Evolutionary conservation across 306 rosid genomes (phyloP).

Genomic region (Dryas alaskensis): DNA sequence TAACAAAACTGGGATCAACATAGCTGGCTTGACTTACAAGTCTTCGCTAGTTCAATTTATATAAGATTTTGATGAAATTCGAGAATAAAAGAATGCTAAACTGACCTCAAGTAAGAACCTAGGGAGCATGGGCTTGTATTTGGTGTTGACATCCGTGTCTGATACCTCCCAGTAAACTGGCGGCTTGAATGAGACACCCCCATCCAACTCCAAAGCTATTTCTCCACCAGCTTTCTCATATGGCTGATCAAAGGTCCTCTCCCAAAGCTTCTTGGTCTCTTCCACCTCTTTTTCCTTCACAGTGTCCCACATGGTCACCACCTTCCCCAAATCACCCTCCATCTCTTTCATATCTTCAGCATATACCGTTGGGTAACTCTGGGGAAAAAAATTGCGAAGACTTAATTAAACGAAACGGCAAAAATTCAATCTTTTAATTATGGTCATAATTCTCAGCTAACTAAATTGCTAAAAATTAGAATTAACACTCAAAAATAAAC

Average conservation of each 20-base stretch:
- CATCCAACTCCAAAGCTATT: constrained; percentile 31
- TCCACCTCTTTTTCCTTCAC: constrained; percentile 51
- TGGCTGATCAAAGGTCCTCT: constrained; percentile 67
- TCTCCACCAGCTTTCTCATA: constrained; percentile 94
- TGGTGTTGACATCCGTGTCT: constrained; percentile 59
- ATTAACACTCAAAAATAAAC: neutral
- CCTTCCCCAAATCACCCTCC: constrained; percentile 54
- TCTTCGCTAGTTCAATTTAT: neutral
- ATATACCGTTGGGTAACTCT: constrained; percentile 88
- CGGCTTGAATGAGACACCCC: constrained; percentile 26
- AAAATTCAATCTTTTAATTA: neutral
- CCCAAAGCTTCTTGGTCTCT: constrained; percentile 77
- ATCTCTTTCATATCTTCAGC: constrained; percentile 67
- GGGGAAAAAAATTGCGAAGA: neutral
- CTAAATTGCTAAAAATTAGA: neutral
- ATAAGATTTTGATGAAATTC: neutral
- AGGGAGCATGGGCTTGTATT: constrained; percentile 73
- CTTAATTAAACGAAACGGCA: neutral
- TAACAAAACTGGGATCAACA: neutral
- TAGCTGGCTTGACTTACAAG: neutral
- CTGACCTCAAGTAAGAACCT: constrained; percentile 81
- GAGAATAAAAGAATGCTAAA: neutral
- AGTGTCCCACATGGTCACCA: constrained; percentile 47
- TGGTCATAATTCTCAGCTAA: neutral
- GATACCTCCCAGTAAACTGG: constrained; percentile 68